Evolutionary conservation across 2,329 filamentous ascomycete species (phyloP).

Genomic region (Fusarium humuli): DNA sequence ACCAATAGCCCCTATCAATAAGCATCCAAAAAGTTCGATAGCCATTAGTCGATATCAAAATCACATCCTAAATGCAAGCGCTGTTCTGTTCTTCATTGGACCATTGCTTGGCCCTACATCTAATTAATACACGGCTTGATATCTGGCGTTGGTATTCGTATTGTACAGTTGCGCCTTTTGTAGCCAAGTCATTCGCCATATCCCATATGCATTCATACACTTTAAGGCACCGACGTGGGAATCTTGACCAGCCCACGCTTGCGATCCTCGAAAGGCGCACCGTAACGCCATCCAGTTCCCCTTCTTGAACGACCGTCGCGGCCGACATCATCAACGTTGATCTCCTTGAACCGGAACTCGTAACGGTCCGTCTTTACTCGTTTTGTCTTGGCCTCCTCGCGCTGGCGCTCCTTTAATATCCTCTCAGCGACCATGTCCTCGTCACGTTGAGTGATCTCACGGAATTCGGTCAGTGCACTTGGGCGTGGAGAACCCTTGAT

Average conservation of each 20-base stretch:
- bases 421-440: slow-evolving; percentile 55
- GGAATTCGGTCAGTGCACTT: slow-evolving; percentile 57
- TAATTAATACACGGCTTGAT: slow-evolving; percentile 41
- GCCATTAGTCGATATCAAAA: not conserved
- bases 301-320: slow-evolving; percentile 62
- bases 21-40: not conserved
- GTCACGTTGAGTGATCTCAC: slow-evolving; percentile 56
- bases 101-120: slow-evolving; percentile 21
- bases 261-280: slow-evolving; percentile 71
- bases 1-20: not conserved
- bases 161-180: slow-evolving; percentile 43
- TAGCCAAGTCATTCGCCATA: slow-evolving; percentile 11
- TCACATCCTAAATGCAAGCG: slow-evolving; percentile 14
- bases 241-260: slow-evolving; percentile 75
- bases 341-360: slow-evolving; percentile 72
- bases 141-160: slow-evolving; percentile 43
- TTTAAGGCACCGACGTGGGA: slow-evolving; percentile 69
- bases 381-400: slow-evolving; percentile 56
- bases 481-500: slow-evolving; percentile 51
- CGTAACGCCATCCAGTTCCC: slow-evolving; percentile 72
- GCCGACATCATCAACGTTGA: slow-evolving; percentile 68
- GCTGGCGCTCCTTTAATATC: slow-evolving; percentile 49
- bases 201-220: slow-evolving; percentile 37
- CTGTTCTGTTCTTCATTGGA: slow-evolving; percentile 21
- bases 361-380: slow-evolving; percentile 64